These are phyloP conservation scores for Exsudoporus frostii DNA, from an alignment of 768 basidiomycete species.

Conservation along the genomic window DNA sequence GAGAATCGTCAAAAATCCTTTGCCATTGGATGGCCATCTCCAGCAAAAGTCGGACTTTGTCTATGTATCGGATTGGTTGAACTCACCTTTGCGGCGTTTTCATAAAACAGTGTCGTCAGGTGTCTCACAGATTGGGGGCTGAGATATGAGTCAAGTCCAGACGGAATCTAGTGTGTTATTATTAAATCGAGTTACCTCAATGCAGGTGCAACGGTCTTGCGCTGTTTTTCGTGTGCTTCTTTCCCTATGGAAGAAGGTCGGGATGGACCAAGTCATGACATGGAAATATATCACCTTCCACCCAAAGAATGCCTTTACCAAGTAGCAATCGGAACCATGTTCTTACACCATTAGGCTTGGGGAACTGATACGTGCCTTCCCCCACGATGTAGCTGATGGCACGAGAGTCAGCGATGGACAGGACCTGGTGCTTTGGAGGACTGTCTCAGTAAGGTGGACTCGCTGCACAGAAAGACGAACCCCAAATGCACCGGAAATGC, in stretches of 20 bases:
- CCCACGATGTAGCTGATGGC: conserved; percentile 54
- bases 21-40: conserved; percentile 50
- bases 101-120: conserved; percentile 50
- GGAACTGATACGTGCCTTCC: conserved; percentile 55
- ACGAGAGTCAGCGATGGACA: conserved; percentile 54
- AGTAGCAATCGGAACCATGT: conserved; percentile 61
- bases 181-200: conserved; percentile 40
- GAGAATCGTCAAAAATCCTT: conserved; percentile 41
- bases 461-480: conserved; percentile 30
- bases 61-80: not conserved
- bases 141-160: not conserved
- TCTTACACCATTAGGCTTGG: conserved; percentile 60
- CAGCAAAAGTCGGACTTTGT: conserved; percentile 4
- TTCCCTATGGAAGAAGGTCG: conserved; percentile 38
- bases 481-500: conserved; percentile 55
- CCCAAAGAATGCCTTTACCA: conserved; percentile 63
- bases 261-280: not conserved
- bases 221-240: conserved; percentile 53
- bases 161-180: not conserved
- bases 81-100: conserved; percentile 45
- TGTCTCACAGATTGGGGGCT: conserved; percentile 54
- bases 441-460: conserved; percentile 8
- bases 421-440: conserved; percentile 47
- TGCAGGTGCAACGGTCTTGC: conserved; percentile 52
- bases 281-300: conserved; percentile 46